These are phyloP conservation scores for Neocucurbitaria cava DNA, from an alignment of 2,329 filamentous ascomycete genomes.

Conservation along the genomic window DNA sequence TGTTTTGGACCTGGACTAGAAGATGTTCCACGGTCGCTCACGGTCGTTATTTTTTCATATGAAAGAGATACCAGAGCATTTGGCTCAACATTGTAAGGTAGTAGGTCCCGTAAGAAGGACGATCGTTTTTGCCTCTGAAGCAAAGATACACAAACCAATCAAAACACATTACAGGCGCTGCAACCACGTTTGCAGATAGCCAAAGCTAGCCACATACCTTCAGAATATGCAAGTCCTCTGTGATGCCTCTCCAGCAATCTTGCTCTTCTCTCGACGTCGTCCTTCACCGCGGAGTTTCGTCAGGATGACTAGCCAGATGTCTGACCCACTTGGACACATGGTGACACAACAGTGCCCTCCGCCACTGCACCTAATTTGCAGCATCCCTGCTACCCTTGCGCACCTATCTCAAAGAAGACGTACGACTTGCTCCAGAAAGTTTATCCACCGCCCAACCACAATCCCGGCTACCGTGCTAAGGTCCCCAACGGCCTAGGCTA, in stretches of 20 bases:
- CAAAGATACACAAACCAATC: conserved; percentile 20
- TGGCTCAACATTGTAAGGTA: conserved; percentile 44
- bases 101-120: conserved; percentile 31
- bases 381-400: conserved; percentile 17
- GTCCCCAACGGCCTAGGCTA: conserved; percentile 13
- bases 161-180: conserved; percentile 20
- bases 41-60: conserved; percentile 34
- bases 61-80: conserved; percentile 49
- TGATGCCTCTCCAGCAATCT: conserved; percentile 4
- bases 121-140: conserved; percentile 17
- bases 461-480: conserved; percentile 11
- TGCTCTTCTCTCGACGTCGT: not conserved
- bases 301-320: conserved; percentile 9
- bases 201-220: conserved; percentile 16
- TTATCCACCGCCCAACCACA: conserved; percentile 23
- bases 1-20: conserved; percentile 15
- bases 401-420: conserved; percentile 18
- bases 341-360: conserved; percentile 20
- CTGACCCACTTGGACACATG: conserved; percentile 18
- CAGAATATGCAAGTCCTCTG: not conserved
- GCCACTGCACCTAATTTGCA: conserved; percentile 17
- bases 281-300: not conserved
- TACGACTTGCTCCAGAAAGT: conserved; percentile 18
- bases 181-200: conserved; percentile 17
- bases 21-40: conserved; percentile 26